Base-by-base conservation (phyloP, 441 rosid genomes). In the Daphne laureola region DNA sequence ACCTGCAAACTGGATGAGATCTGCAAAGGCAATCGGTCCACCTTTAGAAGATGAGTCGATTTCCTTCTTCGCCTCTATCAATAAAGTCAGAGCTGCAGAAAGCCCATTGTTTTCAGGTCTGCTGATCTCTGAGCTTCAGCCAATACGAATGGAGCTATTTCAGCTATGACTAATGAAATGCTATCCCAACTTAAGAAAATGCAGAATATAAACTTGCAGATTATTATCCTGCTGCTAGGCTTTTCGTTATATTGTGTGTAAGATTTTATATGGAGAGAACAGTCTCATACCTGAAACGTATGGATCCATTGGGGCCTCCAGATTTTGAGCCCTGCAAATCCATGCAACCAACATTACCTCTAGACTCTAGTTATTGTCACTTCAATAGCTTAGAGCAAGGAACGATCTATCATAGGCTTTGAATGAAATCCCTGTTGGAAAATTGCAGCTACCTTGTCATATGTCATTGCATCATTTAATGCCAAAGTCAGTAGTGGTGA, bases 251-350 rank as follows among this genome's bases (percentile, higher is more conserved):
- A 44, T 42, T 31, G 26, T 36, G 45, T 46, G 17, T 49, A 52
- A 17, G 16, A 54, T 51, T 52, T 44, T 16, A 53, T 8, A 43
- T 50, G 42, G 25, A 59, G 55, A 60, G 53, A 61, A 58, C 43
- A 45, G 36, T 44, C 38, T 11, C 23, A 45, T 82, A 84, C 98
- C 96, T 83, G 74, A 91, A 76, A 27, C 88, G 79, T 61, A 87
- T 66, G 23, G 98, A 90, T 71, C 96, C 96, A 75, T 90, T 90
- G 48, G 98, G 78, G 31, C 96, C 98, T 12, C 96, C 98, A 43
- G 96, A 68, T 77, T 91, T 91, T 60, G 96, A 73, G 70, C 86
- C 84, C 95, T 91, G 65, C 62, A 75, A 59, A 57, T 49, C 61
- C 58, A 43, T 60, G 54, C 58, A 74, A 49, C 56, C 63, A 44